Conservation (phyloP, 495 filamentous ascomycete species). For the Penicillium lagena region DNA sequence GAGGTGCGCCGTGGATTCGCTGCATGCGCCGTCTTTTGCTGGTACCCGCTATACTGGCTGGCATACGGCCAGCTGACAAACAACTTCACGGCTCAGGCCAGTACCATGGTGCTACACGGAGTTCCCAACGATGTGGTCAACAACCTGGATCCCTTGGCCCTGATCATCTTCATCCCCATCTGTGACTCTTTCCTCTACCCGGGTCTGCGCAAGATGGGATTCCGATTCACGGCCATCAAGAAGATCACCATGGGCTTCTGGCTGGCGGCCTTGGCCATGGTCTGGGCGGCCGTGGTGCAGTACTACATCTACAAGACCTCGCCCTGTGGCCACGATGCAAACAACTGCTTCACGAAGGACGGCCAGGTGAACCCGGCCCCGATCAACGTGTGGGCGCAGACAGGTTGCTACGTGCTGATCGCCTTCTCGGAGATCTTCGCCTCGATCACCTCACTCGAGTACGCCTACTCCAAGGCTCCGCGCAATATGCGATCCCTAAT, state of each 20-base stretch:
- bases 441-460: conserved; percentile 58
- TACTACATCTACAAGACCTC: conserved; percentile 56
- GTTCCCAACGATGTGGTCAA: conserved; percentile 63
- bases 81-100: conserved; percentile 55
- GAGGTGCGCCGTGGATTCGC: conserved; percentile 62
- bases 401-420: conserved; percentile 53
- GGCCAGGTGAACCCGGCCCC: conserved; percentile 23
- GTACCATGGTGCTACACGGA: conserved; percentile 42
- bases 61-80: conserved; percentile 52
- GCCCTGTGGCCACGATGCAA: conserved; percentile 45
- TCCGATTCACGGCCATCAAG: conserved; percentile 60
- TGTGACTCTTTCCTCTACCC: conserved; percentile 64
- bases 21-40: conserved; percentile 63
- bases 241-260: conserved; percentile 64
- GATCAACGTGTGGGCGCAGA: conserved; percentile 51
- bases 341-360: conserved; percentile 24
- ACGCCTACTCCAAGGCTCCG: conserved; percentile 76
- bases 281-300: conserved; percentile 57
- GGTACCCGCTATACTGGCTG: conserved; percentile 62
- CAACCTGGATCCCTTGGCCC: conserved; percentile 65
- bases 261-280: conserved; percentile 52
- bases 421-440: conserved; percentile 65
- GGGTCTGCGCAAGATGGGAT: conserved; percentile 45
- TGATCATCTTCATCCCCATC: conserved; percentile 65
- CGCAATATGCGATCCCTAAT: conserved; percentile 71